These are phyloP conservation scores for Fonsecaea pedrosoi DNA, from an alignment of 2,329 filamentous ascomycete species.

Conservation along the genomic window DNA sequence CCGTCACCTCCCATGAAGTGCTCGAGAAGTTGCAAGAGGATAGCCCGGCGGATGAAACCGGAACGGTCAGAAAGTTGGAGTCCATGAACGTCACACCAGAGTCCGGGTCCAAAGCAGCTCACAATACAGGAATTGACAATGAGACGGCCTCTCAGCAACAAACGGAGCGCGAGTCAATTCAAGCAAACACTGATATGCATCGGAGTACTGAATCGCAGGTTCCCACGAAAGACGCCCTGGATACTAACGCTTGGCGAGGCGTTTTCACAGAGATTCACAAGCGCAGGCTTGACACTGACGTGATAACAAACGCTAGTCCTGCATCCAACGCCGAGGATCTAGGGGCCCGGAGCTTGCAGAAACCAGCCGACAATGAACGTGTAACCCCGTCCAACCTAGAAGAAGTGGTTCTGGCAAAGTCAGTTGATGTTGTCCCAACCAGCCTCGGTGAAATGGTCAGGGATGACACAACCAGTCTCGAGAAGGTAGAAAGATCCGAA, in stretches of 20 bases:
- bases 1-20: constrained; percentile 14
- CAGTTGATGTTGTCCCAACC: not conserved
- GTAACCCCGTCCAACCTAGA: not conserved
- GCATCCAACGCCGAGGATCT: not conserved
- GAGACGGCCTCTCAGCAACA: not conserved
- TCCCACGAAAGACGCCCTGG: not conserved
- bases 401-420: not conserved
- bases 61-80: constrained; percentile 3
- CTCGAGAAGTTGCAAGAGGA: not conserved
- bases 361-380: not conserved
- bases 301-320: not conserved
- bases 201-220: not conserved
- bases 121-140: not conserved
- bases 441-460: not conserved
- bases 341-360: not conserved
- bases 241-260: constrained; percentile 9
- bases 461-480: not conserved
- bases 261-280: constrained; percentile 15
- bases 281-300: constrained; percentile 1
- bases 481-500: not conserved
- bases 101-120: not conserved
- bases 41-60: not conserved
- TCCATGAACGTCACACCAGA: not conserved
- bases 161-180: not conserved
- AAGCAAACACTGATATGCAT: not conserved